A percentile compares a stretch with the other conserved stretches of the same genome.
Conservation (phyloP, 768 basidiomycete species). For the Mycena capillaripes region DNA sequence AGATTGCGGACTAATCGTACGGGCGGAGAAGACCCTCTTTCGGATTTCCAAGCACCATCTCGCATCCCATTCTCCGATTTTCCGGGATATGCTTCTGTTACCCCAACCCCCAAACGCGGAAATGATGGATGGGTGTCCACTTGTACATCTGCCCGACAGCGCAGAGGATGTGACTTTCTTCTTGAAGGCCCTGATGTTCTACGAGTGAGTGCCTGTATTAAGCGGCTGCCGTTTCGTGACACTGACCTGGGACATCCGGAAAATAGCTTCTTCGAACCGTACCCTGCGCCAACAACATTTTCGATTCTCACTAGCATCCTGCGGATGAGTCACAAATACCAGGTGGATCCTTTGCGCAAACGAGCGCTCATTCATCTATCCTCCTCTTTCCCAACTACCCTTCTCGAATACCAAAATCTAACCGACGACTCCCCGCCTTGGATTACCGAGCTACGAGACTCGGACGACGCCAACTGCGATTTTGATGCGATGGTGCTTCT, state of each 20-base stretch:
- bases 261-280: conserved; percentile 15
- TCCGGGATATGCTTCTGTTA: conserved; percentile 20
- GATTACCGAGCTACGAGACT: too few relatives aligned
- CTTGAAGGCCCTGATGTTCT: conserved; percentile 17
- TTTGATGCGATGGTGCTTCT: neutral
- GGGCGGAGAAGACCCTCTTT: conserved; percentile 12
- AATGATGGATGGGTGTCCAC: conserved; percentile 18
- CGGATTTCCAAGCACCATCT: conserved; percentile 9
- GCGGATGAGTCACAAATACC: conserved; percentile 26
- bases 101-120: neutral
- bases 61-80: neutral
- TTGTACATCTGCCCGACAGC: conserved; percentile 20
- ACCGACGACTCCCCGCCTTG: too few relatives aligned
- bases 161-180: conserved; percentile 6
- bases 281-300: neutral
- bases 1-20: conserved; percentile 12
- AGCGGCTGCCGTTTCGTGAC: too few relatives aligned
- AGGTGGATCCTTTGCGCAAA: conserved; percentile 9
- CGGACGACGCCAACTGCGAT: too few relatives aligned
- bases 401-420: neutral
- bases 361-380: conserved; percentile 7
- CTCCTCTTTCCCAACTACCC: neutral
- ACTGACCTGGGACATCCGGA: neutral
- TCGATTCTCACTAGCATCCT: conserved; percentile 3
- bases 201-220: conserved; percentile 12